phyloP scores from a whole-genome alignment of 768 basidiomycete genomes.

The Tremella fuciformis region DNA sequence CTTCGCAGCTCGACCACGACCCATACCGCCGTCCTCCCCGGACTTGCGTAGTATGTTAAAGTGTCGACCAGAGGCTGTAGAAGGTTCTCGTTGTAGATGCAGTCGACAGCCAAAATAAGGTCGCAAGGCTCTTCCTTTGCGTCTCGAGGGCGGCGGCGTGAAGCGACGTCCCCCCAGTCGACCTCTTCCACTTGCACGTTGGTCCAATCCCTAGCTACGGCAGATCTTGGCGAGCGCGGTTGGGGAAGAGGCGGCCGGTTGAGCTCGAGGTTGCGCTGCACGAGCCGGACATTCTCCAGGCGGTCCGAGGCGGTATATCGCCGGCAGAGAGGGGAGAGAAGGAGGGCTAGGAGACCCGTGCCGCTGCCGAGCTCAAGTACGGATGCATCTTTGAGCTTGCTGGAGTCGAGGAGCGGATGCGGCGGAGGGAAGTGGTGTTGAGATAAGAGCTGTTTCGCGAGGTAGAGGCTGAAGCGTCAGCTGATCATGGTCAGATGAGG shows the following conservation, averaged over 20 bases:
- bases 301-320: conserved; percentile 40
- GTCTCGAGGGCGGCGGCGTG: neutral
- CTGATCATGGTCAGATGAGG: neutral
- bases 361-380: conserved; percentile 50
- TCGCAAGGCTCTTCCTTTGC: conserved; percentile 14
- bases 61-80: conserved; percentile 45
- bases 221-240: neutral
- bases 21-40: conserved; percentile 36
- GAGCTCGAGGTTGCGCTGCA: conserved; percentile 39
- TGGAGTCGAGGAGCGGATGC: conserved; percentile 22
- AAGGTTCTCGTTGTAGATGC: conserved; percentile 50
- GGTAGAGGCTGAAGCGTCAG: conserved; percentile 28
- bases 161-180: conserved; percentile 42
- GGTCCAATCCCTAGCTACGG: neutral
- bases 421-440: conserved; percentile 30
- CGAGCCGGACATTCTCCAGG: conserved; percentile 44
- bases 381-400: conserved; percentile 3
- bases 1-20: conserved; percentile 48
- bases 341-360: conserved; percentile 44
- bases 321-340: conserved; percentile 32
- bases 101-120: conserved; percentile 46
- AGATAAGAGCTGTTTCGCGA: conserved; percentile 35
- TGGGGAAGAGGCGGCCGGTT: conserved; percentile 17
- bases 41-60: conserved; percentile 27
- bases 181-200: conserved; percentile 39